Evolutionary conservation across 768 basidiomycete genomes (phyloP).

Genomic region (Termitomyces sp.): DNA sequence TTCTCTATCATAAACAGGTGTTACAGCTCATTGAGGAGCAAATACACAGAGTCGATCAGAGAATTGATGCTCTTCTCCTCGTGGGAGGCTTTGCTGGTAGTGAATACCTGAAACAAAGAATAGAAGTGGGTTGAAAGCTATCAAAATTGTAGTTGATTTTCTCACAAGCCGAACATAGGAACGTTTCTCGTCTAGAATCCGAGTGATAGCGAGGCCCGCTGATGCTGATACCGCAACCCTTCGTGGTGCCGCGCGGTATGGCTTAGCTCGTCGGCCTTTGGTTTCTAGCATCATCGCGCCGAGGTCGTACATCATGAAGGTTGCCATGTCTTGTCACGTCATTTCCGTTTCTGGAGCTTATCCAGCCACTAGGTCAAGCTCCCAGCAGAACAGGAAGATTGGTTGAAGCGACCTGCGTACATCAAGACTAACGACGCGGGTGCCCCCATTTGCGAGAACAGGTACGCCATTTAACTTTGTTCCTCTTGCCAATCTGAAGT

Average conservation of each 20-base stretch:
- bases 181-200: conserved; percentile 63
- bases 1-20: conserved; percentile 45
- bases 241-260: conserved; percentile 87
- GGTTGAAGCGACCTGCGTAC: conserved; percentile 82
- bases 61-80: conserved; percentile 80
- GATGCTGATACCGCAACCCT: conserved; percentile 89
- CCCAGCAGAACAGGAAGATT: conserved; percentile 84
- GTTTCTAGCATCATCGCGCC: conserved; percentile 84
- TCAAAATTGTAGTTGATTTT: conserved; percentile 13
- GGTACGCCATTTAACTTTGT: conserved; percentile 41
- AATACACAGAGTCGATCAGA: conserved; percentile 61
- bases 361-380: conserved; percentile 65
- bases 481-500: conserved; percentile 20
- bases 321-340: conserved; percentile 23
- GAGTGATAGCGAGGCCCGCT: conserved; percentile 76
- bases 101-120: conserved; percentile 78
- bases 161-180: conserved; percentile 38
- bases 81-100: conserved; percentile 90
- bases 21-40: conserved; percentile 79
- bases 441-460: conserved; percentile 79
- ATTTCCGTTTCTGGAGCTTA: not conserved
- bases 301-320: conserved; percentile 85
- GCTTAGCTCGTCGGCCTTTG: conserved; percentile 69
- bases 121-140: conserved; percentile 52
- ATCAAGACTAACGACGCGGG: conserved; percentile 77